Conservation (phyloP, 352 stramenopile species). For the Achlya hypogyna region DNA sequence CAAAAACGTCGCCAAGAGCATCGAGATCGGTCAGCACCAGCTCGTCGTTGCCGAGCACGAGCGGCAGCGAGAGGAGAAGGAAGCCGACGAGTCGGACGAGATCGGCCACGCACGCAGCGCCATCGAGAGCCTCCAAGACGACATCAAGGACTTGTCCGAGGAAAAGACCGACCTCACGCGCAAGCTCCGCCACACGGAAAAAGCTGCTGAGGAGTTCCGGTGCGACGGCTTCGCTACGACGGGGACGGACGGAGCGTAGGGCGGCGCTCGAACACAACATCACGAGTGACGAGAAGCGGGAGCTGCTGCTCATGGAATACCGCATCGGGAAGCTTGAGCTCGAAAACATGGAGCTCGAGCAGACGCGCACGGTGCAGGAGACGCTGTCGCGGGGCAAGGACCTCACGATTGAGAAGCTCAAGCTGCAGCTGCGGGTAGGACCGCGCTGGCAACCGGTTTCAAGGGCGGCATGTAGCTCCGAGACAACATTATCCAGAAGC, state of each 20-base stretch:
- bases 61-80: conserved; percentile 22
- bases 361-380: conserved; percentile 43
- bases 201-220: conserved; percentile 43
- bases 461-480: no score
- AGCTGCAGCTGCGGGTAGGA: conserved; percentile 26
- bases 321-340: conserved; percentile 84
- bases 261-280: conserved; percentile 21
- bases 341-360: conserved; percentile 86
- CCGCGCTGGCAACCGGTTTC: no score
- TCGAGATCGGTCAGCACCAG: conserved; percentile 43
- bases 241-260: no score
- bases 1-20: conserved; percentile 56
- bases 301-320: conserved; percentile 74
- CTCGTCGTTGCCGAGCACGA: conserved; percentile 26
- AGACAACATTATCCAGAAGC: conserved; percentile 49
- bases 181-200: conserved; percentile 39
- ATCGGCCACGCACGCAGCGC: conserved; percentile 9
- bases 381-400: conserved; percentile 44
- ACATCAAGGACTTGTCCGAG: conserved; percentile 18
- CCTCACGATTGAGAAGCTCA: conserved; percentile 44
- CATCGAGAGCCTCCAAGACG: conserved; percentile 13
- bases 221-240: neutral
- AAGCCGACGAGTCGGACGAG: conserved; percentile 17
- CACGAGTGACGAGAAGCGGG: conserved; percentile 40
- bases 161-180: conserved; percentile 24